Conservation (phyloP, 345 rosid genomes). For the Sonneratia alba region DNA sequence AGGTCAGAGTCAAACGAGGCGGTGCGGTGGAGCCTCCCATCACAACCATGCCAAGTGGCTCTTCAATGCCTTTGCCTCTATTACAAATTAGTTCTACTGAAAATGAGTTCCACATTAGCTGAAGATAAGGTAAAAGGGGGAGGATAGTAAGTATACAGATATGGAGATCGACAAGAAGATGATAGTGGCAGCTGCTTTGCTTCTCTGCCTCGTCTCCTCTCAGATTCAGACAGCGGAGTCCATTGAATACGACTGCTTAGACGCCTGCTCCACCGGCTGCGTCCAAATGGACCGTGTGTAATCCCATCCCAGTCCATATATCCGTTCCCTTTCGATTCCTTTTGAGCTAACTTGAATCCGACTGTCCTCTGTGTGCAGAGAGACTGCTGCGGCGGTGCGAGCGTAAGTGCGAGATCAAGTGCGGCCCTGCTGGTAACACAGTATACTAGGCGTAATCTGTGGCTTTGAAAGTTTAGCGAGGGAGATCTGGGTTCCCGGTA, state of each 20-base stretch:
- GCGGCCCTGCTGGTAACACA: constrained; percentile 19
- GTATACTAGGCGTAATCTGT: not conserved
- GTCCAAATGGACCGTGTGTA: constrained; percentile 29
- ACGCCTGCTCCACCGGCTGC: constrained; percentile 44
- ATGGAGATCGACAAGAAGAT: constrained; percentile 1
- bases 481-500: not conserved
- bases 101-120: too few species aligned
- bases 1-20: too few species aligned
- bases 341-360: not conserved
- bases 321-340: not conserved
- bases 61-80: too few species aligned
- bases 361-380: constrained; percentile 11
- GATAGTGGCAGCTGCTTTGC: constrained; percentile 4
- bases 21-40: too few species aligned
- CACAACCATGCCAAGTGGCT: too few species aligned
- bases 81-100: too few species aligned
- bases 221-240: constrained; percentile 16
- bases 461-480: not conserved
- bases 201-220: not conserved
- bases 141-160: not conserved
- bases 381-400: constrained; percentile 42
- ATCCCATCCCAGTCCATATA: not conserved
- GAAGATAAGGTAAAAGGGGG: too few species aligned
- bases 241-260: constrained; percentile 31
- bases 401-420: constrained; percentile 40